phyloP scores from a whole-genome alignment of 2,329 filamentous ascomycete species.

The Aspergillus intermedius region DNA sequence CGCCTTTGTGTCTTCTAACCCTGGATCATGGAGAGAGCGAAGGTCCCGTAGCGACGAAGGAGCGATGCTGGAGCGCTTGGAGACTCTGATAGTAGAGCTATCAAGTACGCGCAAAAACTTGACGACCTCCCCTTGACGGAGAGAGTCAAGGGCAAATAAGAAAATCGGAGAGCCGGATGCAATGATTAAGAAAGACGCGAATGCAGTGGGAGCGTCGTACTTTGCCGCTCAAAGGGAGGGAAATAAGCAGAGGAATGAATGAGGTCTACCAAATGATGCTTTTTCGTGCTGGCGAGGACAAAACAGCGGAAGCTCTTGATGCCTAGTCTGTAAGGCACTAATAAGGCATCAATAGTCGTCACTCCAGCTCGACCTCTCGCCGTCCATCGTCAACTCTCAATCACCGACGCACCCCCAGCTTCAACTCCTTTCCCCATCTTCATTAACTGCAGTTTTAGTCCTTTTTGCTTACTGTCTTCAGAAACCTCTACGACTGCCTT shows the following conservation, averaged over 20 bases:
- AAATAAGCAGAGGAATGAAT: neutral
- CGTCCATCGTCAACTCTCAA: constrained; percentile 9
- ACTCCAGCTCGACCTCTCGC: constrained; percentile 26
- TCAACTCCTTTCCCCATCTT: constrained; percentile 31
- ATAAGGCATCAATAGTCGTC: constrained; percentile 28
- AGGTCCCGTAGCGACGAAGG: constrained; percentile 28
- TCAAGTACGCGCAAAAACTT: constrained; percentile 41
- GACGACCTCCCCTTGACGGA: constrained; percentile 23
- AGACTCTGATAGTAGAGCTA: constrained; percentile 39
- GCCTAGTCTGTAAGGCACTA: neutral
- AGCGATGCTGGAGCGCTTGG: constrained; percentile 37
- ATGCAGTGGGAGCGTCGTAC: too few species aligned
- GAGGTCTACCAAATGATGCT: neutral
- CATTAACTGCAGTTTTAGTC: constrained; percentile 1
- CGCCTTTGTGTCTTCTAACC: constrained; percentile 27
- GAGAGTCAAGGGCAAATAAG: constrained; percentile 4
- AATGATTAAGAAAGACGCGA: constrained; percentile 1
- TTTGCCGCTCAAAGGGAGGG: neutral
- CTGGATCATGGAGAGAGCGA: constrained; percentile 35
- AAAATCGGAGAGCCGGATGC: neutral
- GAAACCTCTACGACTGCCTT: neutral
- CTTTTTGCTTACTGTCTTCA: constrained; percentile 12
- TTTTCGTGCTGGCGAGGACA: constrained; percentile 5
- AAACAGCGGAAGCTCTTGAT: constrained; percentile 14
- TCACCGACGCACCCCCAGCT: constrained; percentile 11